Percentiles rank a stretch among this genome's conserved stretches.
Conservation (phyloP, 2,329 filamentous ascomycete species). For the Colletotrichum melonis region DNA sequence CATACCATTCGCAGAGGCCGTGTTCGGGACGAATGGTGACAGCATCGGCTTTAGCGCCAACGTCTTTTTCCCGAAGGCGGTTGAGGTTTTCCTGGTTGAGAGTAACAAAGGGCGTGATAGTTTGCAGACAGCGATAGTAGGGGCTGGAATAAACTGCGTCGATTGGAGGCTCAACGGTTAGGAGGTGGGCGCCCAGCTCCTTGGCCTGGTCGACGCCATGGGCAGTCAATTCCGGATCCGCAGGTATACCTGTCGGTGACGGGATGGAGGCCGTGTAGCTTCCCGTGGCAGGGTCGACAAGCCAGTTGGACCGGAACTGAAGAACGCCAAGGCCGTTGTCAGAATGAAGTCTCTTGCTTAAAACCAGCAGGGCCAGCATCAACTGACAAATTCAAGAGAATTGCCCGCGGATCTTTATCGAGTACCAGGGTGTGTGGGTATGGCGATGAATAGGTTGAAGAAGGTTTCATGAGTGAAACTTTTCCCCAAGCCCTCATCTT, state of each 20-base stretch:
- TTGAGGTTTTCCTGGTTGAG: conserved; percentile 47
- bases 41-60: conserved; percentile 35
- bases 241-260: conserved; percentile 88
- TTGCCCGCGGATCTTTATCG: neutral
- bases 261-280: conserved; percentile 78
- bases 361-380: conserved; percentile 7
- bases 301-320: conserved; percentile 92
- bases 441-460: neutral
- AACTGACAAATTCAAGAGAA: neutral
- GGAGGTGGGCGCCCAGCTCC: conserved; percentile 77
- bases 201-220: conserved; percentile 87
- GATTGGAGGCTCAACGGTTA: conserved; percentile 72
- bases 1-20: conserved; percentile 88
- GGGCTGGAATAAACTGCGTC: conserved; percentile 85
- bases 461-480: neutral
- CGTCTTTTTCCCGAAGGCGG: conserved; percentile 24
- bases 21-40: conserved; percentile 65
- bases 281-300: conserved; percentile 83
- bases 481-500: neutral
- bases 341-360: conserved; percentile 15
- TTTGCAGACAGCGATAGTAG: conserved; percentile 90
- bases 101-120: conserved; percentile 76
- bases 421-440: neutral
- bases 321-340: conserved; percentile 26
- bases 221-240: conserved; percentile 87